Base-by-base conservation (phyloP, 108 stramenopile genomes). In the Bacterosira constricta region DNA sequence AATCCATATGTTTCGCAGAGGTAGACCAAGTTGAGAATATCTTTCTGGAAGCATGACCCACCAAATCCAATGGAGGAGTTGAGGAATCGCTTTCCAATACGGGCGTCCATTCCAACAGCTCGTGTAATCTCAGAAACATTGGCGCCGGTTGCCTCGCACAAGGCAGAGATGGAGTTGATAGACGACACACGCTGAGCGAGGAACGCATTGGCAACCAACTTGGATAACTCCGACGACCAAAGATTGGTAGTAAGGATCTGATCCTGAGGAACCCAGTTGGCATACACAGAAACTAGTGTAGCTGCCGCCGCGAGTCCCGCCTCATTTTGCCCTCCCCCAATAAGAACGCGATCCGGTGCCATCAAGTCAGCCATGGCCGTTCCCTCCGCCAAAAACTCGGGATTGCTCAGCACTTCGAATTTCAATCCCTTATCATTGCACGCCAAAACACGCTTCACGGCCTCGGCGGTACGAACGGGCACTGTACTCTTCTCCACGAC, bases 331-430 rank as follows among this genome's bases (percentile, higher is more conserved):
- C 93, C 92, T 29, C 99, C 99, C 60, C 99, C 99, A 66, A 99
- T 98, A 49, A 99, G 80, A 15, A 99, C 99, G 63, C 99, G 98
- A 69, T 93, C 88, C 25, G 99, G 99, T 26, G 82, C 71, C 84
- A 90, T 80, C 46, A 99, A 88, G 80, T 99, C 99, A 27, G 75
- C 70, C 49, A 99, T 95, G 61, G 99, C 99, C 7, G 99, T 99
- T 21, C 99, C 99, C 79, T 99, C 99, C n/a, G 99, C 99, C 58
- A 99, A 80, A 81, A 99, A 99, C 91, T 99, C 99, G 37, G 99
- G 99, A 77, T 98, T 98, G 60, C 85, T 87, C 77, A 99, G 71
- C 29, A 99, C 97, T 77, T 97, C 92, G 69, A 98, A 98, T 30
- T 96, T 91, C 64, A 97, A 55, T 61, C 94, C 96, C 81, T 90